A percentile compares a stretch with the other conserved stretches of the same genome.
phyloP scores from a whole-genome alignment of 2,329 filamentous ascomycete genomes.

The Fusarium sp. region DNA sequence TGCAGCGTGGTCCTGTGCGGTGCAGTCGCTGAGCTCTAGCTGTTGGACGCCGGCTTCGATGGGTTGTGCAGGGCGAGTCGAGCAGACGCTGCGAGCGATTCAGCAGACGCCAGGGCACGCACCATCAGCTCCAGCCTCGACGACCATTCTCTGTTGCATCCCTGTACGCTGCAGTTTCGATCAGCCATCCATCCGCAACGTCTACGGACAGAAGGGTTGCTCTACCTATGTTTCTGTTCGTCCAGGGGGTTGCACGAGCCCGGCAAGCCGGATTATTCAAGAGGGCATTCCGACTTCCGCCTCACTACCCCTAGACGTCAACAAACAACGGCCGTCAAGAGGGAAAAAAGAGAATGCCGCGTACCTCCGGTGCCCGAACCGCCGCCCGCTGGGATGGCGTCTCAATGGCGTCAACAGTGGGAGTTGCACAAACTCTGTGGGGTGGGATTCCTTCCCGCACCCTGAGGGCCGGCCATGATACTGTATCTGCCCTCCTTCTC shows the following conservation, averaged over 20 bases:
- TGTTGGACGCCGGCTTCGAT: slow-evolving; percentile 4
- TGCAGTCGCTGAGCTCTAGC: background rate
- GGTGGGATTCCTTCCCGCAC: slow-evolving; percentile 36
- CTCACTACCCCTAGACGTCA: slow-evolving; percentile 14
- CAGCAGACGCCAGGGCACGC: slow-evolving; percentile 15
- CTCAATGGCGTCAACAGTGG: slow-evolving; percentile 35
- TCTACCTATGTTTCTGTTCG: slow-evolving; percentile 11
- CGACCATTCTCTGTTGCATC: slow-evolving; percentile 10
- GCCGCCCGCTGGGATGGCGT: slow-evolving; percentile 23
- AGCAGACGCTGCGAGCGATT: slow-evolving; percentile 19
- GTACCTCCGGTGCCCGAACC: slow-evolving; percentile 9
- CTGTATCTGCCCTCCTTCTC: slow-evolving; percentile 24
- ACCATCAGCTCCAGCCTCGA: slow-evolving; percentile 29
- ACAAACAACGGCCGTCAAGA: background rate
- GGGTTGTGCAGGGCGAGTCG: slow-evolving; percentile 8
- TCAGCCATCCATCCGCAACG: slow-evolving; percentile 14
- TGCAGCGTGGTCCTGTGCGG: background rate
- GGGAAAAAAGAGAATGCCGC: background rate
- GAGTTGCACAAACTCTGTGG: slow-evolving; percentile 34
- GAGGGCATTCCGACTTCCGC: slow-evolving; percentile 16
- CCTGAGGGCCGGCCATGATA: slow-evolving; percentile 23
- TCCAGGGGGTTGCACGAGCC: slow-evolving; percentile 1
- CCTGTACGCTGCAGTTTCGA: slow-evolving; percentile 16
- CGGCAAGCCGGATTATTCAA: slow-evolving; percentile 3
- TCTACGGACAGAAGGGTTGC: slow-evolving; percentile 21